Percentiles rank a stretch among this genome's conserved stretches.
Conservation (phyloP, 2,329 filamentous ascomycete genomes). For the Penicillium vulpinum region DNA sequence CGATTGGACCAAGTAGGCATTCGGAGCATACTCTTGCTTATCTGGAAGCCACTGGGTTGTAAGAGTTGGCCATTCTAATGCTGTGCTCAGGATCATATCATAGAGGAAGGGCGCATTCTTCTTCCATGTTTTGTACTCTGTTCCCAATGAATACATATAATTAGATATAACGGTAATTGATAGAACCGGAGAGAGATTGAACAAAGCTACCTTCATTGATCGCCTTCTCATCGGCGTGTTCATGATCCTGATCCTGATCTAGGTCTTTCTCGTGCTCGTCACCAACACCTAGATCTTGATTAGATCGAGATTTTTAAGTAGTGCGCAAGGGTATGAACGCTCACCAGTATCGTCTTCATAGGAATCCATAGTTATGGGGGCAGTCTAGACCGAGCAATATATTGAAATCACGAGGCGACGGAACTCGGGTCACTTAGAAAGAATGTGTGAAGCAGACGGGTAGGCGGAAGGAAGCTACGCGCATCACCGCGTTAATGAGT, state of each 20-base stretch:
- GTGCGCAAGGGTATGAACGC: constrained; percentile 9
- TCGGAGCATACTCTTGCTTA: constrained; percentile 65
- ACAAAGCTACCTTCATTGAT: constrained; percentile 78
- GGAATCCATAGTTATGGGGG: constrained; percentile 31
- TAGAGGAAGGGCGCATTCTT: constrained; percentile 99
- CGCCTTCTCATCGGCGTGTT: constrained; percentile 77
- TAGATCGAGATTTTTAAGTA: constrained; percentile 21
- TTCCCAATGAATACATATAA: background rate
- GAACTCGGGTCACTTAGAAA: background rate
- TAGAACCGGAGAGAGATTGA: background rate
- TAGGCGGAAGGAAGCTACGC: constrained; percentile 20
- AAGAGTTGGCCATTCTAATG: constrained; percentile 94
- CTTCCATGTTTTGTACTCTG: constrained; percentile 99
- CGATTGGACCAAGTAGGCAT: background rate
- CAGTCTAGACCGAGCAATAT: background rate
- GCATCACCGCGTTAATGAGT: constrained; percentile 42
- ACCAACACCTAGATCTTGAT: constrained; percentile 26
- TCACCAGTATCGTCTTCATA: constrained; percentile 37
- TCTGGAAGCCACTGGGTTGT: constrained; percentile 99
- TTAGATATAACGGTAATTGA: constrained; percentile 6
- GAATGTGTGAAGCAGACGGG: background rate
- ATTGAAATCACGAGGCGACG: background rate
- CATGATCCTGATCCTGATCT: constrained; percentile 60
- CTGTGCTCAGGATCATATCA: constrained; percentile 93
- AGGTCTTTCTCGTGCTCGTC: constrained; percentile 37